Conservation (phyloP, 2,329 filamentous ascomycete species). For the Pseudogymnoascus sp. region DNA sequence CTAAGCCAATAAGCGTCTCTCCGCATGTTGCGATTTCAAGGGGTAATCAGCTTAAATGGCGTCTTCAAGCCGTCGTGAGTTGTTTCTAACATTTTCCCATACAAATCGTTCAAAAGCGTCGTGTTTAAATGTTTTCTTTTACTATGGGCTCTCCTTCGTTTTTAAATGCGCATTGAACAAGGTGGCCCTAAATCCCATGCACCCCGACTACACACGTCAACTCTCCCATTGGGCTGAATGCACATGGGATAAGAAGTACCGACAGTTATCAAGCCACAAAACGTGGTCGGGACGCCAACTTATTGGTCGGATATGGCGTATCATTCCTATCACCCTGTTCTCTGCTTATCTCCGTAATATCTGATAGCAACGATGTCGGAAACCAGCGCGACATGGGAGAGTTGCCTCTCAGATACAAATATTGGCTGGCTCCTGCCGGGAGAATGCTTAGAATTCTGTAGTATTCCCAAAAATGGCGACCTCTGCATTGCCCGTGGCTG, state of each 20-base stretch:
- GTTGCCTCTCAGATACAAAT: not conserved
- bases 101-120: not conserved
- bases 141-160: not conserved
- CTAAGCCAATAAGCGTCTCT: not conserved
- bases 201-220: not conserved
- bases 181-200: not conserved
- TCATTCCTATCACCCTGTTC: not conserved
- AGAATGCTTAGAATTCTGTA: not conserved
- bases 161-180: not conserved
- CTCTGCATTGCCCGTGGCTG: constrained; percentile 29
- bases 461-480: constrained; percentile 9
- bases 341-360: not conserved
- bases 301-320: not conserved
- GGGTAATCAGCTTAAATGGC: not conserved
- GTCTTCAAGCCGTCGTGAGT: not conserved
- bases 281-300: not conserved
- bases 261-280: not conserved
- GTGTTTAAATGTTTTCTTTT: constrained; percentile 1
- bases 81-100: not conserved
- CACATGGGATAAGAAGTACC: not conserved
- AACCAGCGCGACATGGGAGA: not conserved
- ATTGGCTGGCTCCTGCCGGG: not conserved
- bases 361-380: not conserved
- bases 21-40: not conserved
- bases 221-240: not conserved